Evolutionary conservation across 2,329 filamentous ascomycete species (phyloP).

Genomic region (Fusarium neocosmosporiellum): DNA sequence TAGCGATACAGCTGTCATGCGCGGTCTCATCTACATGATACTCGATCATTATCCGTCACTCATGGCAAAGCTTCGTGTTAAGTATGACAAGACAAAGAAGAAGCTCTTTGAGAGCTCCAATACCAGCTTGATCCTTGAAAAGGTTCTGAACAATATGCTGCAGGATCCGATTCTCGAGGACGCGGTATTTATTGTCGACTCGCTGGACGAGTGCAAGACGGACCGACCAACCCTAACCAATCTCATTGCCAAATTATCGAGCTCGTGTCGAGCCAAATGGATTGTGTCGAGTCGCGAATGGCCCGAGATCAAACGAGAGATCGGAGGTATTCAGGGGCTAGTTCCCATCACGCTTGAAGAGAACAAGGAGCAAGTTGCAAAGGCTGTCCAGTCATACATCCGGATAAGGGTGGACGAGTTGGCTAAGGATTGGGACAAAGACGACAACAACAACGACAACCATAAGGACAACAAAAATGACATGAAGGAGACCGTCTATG

Average conservation of each 20-base stretch:
- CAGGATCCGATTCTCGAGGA: constrained; percentile 45
- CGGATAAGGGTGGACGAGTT: constrained; percentile 13
- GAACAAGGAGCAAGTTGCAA: constrained; percentile 47
- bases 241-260: constrained; percentile 46
- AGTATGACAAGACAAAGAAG: neutral
- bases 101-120: constrained; percentile 52
- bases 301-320: constrained; percentile 48
- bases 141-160: constrained; percentile 34
- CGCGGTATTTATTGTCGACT: constrained; percentile 57
- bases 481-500: constrained; percentile 4
- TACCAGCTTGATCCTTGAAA: constrained; percentile 7
- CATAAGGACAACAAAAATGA: neutral
- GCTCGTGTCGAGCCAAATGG: constrained; percentile 49
- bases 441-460: neutral
- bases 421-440: neutral
- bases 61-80: constrained; percentile 37
- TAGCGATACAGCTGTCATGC: constrained; percentile 54
- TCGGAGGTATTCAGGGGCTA: constrained; percentile 45
- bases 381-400: constrained; percentile 47
- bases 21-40: constrained; percentile 56
- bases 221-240: constrained; percentile 48
- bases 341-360: constrained; percentile 47
- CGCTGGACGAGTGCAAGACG: constrained; percentile 58
- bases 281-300: constrained; percentile 54
- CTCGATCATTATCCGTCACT: constrained; percentile 49